Conservation (phyloP, 768 basidiomycete genomes). For the Russula vinacea region DNA sequence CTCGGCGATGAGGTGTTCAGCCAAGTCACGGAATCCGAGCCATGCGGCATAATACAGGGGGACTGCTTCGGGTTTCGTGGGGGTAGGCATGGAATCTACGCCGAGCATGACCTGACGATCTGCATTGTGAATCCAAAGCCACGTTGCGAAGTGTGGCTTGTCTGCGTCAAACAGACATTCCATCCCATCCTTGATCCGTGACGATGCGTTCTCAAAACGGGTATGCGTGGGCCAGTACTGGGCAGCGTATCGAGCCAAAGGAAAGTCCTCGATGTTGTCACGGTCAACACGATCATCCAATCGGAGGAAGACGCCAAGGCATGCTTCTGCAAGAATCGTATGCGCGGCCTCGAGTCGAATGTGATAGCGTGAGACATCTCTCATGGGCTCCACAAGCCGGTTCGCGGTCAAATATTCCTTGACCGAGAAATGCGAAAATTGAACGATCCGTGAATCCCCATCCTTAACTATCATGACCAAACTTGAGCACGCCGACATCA, state of each 20-base stretch:
- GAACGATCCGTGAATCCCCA: not conserved
- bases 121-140: not conserved
- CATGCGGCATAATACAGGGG: not conserved
- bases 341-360: not conserved
- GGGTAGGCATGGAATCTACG: not conserved
- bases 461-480: not conserved
- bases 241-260: not conserved
- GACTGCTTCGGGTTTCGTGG: not conserved
- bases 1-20: not conserved
- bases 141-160: not conserved
- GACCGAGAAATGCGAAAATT: not conserved
- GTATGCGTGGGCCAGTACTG: not conserved
- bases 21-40: not conserved
- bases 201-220: not conserved
- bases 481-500: not conserved
- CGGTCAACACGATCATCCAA: not conserved
- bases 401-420: not conserved
- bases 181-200: not conserved
- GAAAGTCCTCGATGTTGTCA: not conserved
- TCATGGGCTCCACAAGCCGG: not conserved
- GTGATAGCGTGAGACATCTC: not conserved
- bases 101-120: too few relatives aligned
- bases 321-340: not conserved
- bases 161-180: not conserved
- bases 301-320: not conserved